Percentiles rank a stretch among this genome's conserved stretches.
Evolutionary conservation across 768 basidiomycete genomes (phyloP).

Genomic region (Podaxis rugospora): DNA sequence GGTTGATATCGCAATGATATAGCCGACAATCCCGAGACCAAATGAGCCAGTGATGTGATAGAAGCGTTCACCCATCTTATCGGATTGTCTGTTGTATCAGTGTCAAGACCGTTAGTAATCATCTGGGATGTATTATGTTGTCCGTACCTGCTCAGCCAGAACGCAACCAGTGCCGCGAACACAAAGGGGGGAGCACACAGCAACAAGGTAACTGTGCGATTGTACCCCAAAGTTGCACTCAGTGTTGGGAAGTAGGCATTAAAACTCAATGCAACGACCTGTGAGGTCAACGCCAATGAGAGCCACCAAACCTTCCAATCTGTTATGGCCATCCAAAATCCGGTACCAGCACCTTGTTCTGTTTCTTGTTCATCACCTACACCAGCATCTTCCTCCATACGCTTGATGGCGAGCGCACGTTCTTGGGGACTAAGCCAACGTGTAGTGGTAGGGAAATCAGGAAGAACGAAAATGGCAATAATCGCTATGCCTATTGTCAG

Average conservation of each 20-base stretch:
- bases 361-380: constrained; percentile 45
- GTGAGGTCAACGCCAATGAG: constrained; percentile 53
- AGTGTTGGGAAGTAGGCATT: constrained; percentile 81
- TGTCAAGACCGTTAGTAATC: not conserved
- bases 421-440: constrained; percentile 64
- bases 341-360: constrained; percentile 32
- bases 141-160: constrained; percentile 43
- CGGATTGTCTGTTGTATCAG: constrained; percentile 56
- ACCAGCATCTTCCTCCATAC: constrained; percentile 67
- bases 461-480: constrained; percentile 62
- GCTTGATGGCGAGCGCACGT: constrained; percentile 50
- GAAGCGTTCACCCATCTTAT: constrained; percentile 70
- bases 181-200: constrained; percentile 82
- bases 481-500: constrained; percentile 55
- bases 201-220: constrained; percentile 59
- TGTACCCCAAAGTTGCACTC: constrained; percentile 67
- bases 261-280: constrained; percentile 66
- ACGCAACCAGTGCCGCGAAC: constrained; percentile 57
- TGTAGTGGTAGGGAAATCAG: constrained; percentile 73
- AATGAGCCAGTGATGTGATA: constrained; percentile 60
- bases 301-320: constrained; percentile 90
- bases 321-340: constrained; percentile 57
- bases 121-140: not conserved
- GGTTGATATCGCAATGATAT: constrained; percentile 65
- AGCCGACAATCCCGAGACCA: constrained; percentile 64